phyloP scores from a whole-genome alignment of 352 stramenopile species.

The Paralagenidium karlingii region DNA sequence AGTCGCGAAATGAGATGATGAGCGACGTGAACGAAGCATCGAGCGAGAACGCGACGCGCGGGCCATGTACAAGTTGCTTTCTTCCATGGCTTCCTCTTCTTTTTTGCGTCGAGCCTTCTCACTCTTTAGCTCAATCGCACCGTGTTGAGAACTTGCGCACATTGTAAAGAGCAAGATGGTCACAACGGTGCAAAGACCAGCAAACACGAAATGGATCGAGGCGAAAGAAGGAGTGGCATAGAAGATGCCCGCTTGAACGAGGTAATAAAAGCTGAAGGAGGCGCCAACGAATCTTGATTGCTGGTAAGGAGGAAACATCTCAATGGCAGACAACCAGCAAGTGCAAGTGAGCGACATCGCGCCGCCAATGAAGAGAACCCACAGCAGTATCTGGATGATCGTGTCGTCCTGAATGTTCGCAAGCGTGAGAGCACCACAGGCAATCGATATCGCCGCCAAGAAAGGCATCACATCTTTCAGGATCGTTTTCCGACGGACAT shows the following conservation, averaged over 20 bases:
- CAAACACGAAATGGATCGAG: conserved; percentile 65
- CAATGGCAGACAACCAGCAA: conserved; percentile 73
- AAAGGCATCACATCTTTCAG: conserved; percentile 81
- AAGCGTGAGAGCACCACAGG: conserved; percentile 41
- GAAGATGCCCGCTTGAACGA: conserved; percentile 50
- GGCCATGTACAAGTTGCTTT: conserved; percentile 26
- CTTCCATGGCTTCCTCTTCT: conserved; percentile 18
- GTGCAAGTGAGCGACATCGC: conserved; percentile 62
- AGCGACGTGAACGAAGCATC: conserved; percentile 60
- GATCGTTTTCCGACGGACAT: conserved; percentile 78
- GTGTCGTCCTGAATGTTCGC: conserved; percentile 22
- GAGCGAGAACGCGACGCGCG: conserved; percentile 64
- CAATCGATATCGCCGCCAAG: conserved; percentile 33
- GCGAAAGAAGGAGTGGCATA: conserved; percentile 54
- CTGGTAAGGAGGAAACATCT: conserved; percentile 77
- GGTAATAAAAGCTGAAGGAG: conserved; percentile 69
- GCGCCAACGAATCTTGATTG: conserved; percentile 45
- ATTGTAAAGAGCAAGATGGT: conserved; percentile 68
- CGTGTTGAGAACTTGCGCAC: conserved; percentile 67
- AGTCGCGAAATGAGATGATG: conserved; percentile 40
- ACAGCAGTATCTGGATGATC: conserved; percentile 34
- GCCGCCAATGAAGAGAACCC: conserved; percentile 52
- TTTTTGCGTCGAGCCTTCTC: conserved; percentile 71
- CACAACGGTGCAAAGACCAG: conserved; percentile 43
- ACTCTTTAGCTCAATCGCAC: conserved; percentile 75